Conservation (phyloP, 192 early-diverging fungal species). For the Mortierella claussenii region DNA sequence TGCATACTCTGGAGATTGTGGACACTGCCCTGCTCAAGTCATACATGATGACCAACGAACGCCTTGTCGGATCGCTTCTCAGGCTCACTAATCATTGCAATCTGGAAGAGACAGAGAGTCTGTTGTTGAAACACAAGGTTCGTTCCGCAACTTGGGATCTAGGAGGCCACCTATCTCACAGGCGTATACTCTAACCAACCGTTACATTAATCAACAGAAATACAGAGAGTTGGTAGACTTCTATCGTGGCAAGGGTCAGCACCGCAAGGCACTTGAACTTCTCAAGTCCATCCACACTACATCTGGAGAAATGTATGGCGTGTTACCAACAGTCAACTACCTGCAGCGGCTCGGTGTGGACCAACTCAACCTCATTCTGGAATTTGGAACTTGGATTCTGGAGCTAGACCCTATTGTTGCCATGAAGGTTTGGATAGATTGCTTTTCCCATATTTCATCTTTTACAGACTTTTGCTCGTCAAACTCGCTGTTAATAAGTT, state of each 20-base stretch:
- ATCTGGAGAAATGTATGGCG: slow-evolving; percentile 67
- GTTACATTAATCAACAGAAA: slow-evolving; percentile 69
- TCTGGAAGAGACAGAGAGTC: slow-evolving; percentile 81
- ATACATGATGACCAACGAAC: slow-evolving; percentile 87
- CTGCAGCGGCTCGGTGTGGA: slow-evolving; percentile 82
- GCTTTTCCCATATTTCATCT: slow-evolving; percentile 1
- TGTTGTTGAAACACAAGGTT: slow-evolving; percentile 82
- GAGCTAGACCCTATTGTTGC: slow-evolving; percentile 70
- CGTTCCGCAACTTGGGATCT: too few relatives aligned
- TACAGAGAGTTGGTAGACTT: slow-evolving; percentile 92
- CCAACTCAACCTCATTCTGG: slow-evolving; percentile 83
- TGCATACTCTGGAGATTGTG: slow-evolving; percentile 70
- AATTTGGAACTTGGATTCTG: slow-evolving; percentile 86
- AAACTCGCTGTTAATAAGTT: too few relatives aligned
- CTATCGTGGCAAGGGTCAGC: slow-evolving; percentile 90
- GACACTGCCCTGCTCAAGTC: slow-evolving; percentile 93
- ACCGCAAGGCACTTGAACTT: slow-evolving; percentile 90
- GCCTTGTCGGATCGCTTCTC: slow-evolving; percentile 90
- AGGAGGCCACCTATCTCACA: too few relatives aligned
- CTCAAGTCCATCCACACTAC: slow-evolving; percentile 66
- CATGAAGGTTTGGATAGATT: slow-evolving; percentile 64
- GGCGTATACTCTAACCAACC: too few relatives aligned
- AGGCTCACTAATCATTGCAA: slow-evolving; percentile 91
- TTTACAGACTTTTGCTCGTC: too few relatives aligned
- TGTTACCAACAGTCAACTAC: slow-evolving; percentile 75